A percentile compares a stretch with the other conserved stretches of the same genome.
Evolutionary conservation across 495 filamentous ascomycete species (phyloP).

Genomic region (Penicillium taxi): DNA sequence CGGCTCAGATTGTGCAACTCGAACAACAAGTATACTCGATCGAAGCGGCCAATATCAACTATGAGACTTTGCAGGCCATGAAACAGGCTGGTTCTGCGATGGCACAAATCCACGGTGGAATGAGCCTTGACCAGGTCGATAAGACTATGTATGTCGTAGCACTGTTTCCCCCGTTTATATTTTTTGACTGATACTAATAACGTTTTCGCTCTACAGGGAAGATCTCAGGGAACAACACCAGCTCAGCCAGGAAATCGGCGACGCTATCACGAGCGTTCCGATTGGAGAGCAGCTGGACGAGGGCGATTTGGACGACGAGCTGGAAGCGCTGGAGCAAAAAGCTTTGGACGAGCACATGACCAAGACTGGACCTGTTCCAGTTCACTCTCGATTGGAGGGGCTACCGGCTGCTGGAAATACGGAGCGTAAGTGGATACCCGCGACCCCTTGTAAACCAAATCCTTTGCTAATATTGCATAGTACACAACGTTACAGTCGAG

Average conservation of each 20-base stretch:
- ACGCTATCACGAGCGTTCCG: constrained; percentile 66
- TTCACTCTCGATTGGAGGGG: constrained; percentile 59
- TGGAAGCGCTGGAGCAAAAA: constrained; percentile 74
- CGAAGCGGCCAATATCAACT: constrained; percentile 97
- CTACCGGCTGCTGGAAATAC: constrained; percentile 64
- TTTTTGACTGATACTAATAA: constrained; percentile 1
- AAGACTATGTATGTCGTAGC: constrained; percentile 72
- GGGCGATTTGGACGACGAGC: constrained; percentile 69
- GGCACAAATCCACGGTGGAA: constrained; percentile 80
- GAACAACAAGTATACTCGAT: constrained; percentile 96
- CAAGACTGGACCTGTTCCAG: constrained; percentile 69
- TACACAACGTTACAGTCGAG: constrained; percentile 32
- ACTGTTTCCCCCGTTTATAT: neutral
- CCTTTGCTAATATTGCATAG: neutral
- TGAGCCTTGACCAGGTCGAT: constrained; percentile 90
- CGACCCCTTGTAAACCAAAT: neutral
- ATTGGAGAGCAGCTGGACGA: constrained; percentile 75
- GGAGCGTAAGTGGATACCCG: constrained; percentile 53
- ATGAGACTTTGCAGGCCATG: constrained; percentile 93
- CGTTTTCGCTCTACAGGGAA: constrained; percentile 54
- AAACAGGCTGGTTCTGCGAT: constrained; percentile 80
- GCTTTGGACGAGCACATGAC: constrained; percentile 91
- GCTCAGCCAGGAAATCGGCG: constrained; percentile 84
- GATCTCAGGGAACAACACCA: constrained; percentile 85
- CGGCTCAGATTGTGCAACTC: constrained; percentile 78